Evolutionary conservation across 176 grass and related monocot species (phyloP), one percentile per base, ranked within the genome.

Genomic region (Dendrocalamus sinicus): DNA sequence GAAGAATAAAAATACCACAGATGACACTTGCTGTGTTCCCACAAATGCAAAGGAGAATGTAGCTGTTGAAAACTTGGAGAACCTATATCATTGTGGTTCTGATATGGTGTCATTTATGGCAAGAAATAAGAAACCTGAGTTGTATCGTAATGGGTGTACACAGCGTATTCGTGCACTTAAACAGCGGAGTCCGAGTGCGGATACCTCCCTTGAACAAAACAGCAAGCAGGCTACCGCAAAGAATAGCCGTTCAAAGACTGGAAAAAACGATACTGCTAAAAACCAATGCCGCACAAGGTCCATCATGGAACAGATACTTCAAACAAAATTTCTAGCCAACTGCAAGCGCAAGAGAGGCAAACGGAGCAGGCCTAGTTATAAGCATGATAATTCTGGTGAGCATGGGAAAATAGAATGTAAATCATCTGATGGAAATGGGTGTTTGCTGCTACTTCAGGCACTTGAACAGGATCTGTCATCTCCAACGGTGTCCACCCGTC

Each of bases 161-260:
- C 93, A 99, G 54, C 84, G 96, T 44, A 92, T 99, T 61, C 92
- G 55, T 46, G 96, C 96, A 84, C 67, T 98, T 78, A 86, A 91
- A 67, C 96, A 92, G 75, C 88, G 48, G 26, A 67, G 70, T 75
- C 63, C 77, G 57, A 59, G 44, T 75, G 69, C 80, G 44, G 85
- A 86, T 84, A 73, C 78, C 66, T 72, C 67, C 43, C 30, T 71
- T 76, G 78, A 69, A 79, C 58, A 82, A 89, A 92, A 83, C 60
- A 82, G 72, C 73, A 86, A 84, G 66, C 50, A 86, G 78, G 51
- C 76, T 57, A 84, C 54, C 15, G 11, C 79, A 50, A 35, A 52
- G 66, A 91, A 86, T 73, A 73, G 45, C 78, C 8, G 12, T 50
- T 78, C 32, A 7, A 81, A 74, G 52, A 52, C 24, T 13, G 63